These are phyloP conservation scores for Aeschynomene evenia DNA, from an alignment of 306 rosid genomes.

Conservation along the genomic window DNA sequence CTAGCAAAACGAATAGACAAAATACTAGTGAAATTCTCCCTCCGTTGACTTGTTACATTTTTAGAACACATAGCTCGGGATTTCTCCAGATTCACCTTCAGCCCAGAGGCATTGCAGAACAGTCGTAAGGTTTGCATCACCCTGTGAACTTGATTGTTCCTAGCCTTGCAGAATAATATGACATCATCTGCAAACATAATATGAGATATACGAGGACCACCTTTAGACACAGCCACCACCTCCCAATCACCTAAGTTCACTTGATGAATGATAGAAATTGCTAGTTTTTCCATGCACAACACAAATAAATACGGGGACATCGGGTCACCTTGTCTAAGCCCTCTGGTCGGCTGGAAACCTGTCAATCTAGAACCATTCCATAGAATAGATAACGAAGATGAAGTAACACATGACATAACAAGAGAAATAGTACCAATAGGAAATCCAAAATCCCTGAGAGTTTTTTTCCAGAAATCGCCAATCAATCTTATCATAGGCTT, in stretches of 20 bases:
- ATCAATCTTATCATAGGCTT: too few relatives aligned
- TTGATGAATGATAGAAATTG: not conserved
- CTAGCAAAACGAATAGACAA: not conserved
- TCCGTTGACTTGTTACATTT: not conserved
- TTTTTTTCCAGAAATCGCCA: not conserved
- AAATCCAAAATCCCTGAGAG: not conserved
- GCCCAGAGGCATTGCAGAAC: too few relatives aligned
- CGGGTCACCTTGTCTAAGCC: not conserved
- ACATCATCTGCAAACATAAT: too few relatives aligned
- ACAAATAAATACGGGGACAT: not conserved
- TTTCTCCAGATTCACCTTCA: too few relatives aligned
- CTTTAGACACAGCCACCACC: too few relatives aligned
- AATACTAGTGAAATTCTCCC: not conserved
- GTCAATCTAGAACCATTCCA: not conserved
- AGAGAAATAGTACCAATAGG: not conserved
- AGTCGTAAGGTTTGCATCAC: too few relatives aligned
- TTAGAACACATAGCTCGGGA: too few relatives aligned
- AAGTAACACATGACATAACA: not conserved
- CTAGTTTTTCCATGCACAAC: too few relatives aligned
- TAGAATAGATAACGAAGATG: not conserved
- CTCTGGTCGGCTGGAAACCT: not conserved
- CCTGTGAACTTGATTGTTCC: too few relatives aligned
- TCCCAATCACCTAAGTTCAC: too few relatives aligned
- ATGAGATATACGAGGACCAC: too few relatives aligned
- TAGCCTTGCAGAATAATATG: too few relatives aligned